Conservation (phyloP, 2,329 filamentous ascomycete species). For the Neonectria sp. region DNA sequence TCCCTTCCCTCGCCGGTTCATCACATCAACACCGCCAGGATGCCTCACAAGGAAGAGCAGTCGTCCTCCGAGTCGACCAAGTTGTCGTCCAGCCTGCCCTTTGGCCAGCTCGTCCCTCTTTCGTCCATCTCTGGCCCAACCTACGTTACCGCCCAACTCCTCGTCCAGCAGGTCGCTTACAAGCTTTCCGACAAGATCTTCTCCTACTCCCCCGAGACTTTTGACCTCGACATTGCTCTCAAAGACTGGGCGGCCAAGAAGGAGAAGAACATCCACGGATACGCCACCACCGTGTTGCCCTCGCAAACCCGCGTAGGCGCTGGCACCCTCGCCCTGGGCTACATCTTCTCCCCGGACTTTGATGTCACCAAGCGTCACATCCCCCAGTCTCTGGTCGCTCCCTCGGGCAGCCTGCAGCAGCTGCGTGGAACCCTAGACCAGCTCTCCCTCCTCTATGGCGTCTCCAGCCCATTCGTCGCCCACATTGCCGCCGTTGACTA, state of each 20-base stretch:
- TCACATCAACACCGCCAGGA: conserved; percentile 34
- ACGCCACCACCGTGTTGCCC: conserved; percentile 81
- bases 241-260: conserved; percentile 80
- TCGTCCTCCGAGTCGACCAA: conserved; percentile 57
- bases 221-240: conserved; percentile 88
- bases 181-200: conserved; percentile 97
- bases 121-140: conserved; percentile 85
- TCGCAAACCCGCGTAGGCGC: conserved; percentile 92
- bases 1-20: neutral
- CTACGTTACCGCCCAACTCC: conserved; percentile 92
- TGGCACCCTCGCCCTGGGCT: conserved; percentile 91
- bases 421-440: conserved; percentile 91
- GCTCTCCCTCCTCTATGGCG: conserved; percentile 89
- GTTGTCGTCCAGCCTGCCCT: conserved; percentile 69
- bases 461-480: conserved; percentile 92
- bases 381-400: conserved; percentile 91
- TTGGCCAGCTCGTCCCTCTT: conserved; percentile 69
- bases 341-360: conserved; percentile 98
- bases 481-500: conserved; percentile 96
- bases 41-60: conserved; percentile 57
- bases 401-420: conserved; percentile 84
- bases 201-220: conserved; percentile 94
- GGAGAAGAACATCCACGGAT: conserved; percentile 86
- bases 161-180: conserved; percentile 97
- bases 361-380: conserved; percentile 92